Base-by-base conservation (phyloP, 2,329 filamentous ascomycete genomes). In the Xylaria sp. region DNA sequence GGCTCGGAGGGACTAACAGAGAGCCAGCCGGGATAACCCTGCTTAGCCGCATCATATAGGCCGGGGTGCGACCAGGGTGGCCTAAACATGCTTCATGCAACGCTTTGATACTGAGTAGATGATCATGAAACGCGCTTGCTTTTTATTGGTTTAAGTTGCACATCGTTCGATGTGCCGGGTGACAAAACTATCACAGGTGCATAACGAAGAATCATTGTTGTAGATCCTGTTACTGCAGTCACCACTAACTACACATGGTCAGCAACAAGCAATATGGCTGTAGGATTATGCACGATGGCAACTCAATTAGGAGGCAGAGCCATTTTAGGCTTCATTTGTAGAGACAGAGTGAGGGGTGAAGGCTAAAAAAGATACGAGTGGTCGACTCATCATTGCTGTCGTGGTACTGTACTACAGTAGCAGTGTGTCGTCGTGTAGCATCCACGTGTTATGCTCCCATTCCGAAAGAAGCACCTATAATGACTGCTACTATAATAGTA, bases 11-110 rank as follows among this genome's bases (percentile, higher is more conserved):
- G 64, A 64, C 50, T 57, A 45, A 64, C 60, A 50, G 63, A 64
- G 65, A 65, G 50, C 63, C 65, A 67, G 61, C 68, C 59, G 60
- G 69, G 68, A 67, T 70, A 54, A 60, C 61, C 63, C 62, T 62
- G 33, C 57, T 55, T 61, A 63, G 65, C 60, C 28, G 69, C 65
- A 66, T 69, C 61, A 68, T 67, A 58, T 58, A 52, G 53, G 63
- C 69, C 65, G 43, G 51, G 70, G 68, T 63, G 57, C 57, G 35
- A 62, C 67, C 67, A 42, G 68, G 67, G 59, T 42, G 17, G 60
- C 66, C 66, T 69, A 66, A 69, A 66, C 67, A 64, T 60, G 64
- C 52, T 65, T 59, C 51, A 64, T 66, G 57, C 61, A 57, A 54
- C 52, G 57, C 43, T 47, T 65, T 69, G 69, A 71, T 67, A n/a